phyloP scores from a whole-genome alignment of 805 yeast genomes.

The Zygosaccharomyces kombuchaensis region DNA sequence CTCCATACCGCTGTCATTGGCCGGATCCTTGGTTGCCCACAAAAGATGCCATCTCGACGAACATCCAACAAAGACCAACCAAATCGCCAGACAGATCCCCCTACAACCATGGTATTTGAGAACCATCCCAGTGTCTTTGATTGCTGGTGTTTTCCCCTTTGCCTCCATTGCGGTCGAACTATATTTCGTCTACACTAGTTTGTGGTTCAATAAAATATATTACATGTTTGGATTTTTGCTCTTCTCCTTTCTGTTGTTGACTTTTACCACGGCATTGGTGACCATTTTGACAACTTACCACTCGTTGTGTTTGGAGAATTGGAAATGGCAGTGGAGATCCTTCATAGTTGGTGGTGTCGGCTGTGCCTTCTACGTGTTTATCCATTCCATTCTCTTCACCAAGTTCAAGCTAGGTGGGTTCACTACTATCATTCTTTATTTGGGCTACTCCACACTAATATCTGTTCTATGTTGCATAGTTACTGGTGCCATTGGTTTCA shows the following conservation, averaged over 20 bases:
- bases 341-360: conserved; percentile 90
- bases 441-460: conserved; percentile 76
- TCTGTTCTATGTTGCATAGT: conserved; percentile 69
- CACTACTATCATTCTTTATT: conserved; percentile 69
- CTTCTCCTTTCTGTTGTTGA: conserved; percentile 79
- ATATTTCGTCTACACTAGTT: conserved; percentile 83
- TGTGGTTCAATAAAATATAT: conserved; percentile 91
- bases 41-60: conserved; percentile 52
- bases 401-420: conserved; percentile 68
- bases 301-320: conserved; percentile 83
- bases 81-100: conserved; percentile 95
- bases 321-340: conserved; percentile 97
- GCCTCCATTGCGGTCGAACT: conserved; percentile 93
- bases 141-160: conserved; percentile 90
- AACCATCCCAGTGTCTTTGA: conserved; percentile 58
- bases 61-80: conserved; percentile 83
- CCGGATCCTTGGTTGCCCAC: conserved; percentile 77
- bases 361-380: conserved; percentile 74
- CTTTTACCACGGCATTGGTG: conserved; percentile 73
- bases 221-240: conserved; percentile 97
- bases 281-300: conserved; percentile 78
- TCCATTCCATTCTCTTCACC: conserved; percentile 75
- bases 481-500: conserved; percentile 85
- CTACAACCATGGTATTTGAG: conserved; percentile 79
- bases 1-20: conserved; percentile 76